phyloP scores from a whole-genome alignment of 75 land plant species.

The Chamaecyparis obtusa region DNA sequence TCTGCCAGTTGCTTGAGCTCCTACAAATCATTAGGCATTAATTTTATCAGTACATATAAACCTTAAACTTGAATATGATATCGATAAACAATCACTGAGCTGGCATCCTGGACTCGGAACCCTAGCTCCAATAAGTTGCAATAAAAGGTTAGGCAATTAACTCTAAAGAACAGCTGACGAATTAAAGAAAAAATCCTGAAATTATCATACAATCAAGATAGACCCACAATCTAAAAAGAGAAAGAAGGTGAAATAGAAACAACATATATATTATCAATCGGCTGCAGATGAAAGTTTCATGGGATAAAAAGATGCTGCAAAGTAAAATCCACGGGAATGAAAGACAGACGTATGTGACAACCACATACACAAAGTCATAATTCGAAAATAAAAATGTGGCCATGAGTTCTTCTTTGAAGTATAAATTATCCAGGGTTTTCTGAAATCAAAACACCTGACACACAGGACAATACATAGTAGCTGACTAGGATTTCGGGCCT shows the following conservation, averaged over 20 bases:
- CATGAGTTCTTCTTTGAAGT: neutral
- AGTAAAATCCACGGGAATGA: neutral
- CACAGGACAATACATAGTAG: neutral
- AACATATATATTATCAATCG: neutral
- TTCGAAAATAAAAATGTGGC: neutral
- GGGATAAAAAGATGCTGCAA: neutral
- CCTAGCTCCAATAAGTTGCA: neutral
- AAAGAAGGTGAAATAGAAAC: neutral
- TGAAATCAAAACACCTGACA: neutral
- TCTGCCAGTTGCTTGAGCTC: slow-evolving; percentile 86
- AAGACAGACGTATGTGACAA: neutral
- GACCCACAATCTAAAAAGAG: neutral
- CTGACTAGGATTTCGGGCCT: neutral
- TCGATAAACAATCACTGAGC: neutral
- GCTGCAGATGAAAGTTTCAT: neutral
- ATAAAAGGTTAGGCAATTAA: neutral
- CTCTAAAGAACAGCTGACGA: neutral
- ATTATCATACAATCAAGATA: slow-evolving; percentile 6
- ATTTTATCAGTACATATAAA: neutral
- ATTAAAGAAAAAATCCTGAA: neutral
- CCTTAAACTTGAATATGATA: neutral
- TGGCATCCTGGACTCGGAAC: neutral
- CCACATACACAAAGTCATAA: neutral
- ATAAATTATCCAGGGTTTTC: neutral
- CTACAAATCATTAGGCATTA: slow-evolving; percentile 28